Evolutionary conservation across 306 rosid genomes (phyloP).

Genomic region (Psophocarpus tetragonolobus): DNA sequence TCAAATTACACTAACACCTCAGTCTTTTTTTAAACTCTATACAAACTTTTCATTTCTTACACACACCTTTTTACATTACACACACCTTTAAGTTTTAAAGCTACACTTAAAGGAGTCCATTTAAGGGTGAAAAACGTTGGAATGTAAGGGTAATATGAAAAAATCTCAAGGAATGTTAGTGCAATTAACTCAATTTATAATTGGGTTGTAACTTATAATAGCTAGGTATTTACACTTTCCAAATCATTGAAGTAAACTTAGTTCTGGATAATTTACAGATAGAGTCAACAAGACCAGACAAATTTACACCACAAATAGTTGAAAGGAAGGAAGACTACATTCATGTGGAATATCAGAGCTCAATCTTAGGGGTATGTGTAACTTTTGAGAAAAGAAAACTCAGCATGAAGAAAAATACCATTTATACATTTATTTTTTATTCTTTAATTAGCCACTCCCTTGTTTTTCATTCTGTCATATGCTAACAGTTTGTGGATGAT

Average conservation of each 20-base stretch:
- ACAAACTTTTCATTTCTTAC: too few relatives aligned
- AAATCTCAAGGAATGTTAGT: too few relatives aligned
- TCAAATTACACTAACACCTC: too few relatives aligned
- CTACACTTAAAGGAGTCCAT: too few relatives aligned
- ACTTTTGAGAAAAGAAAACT: background rate
- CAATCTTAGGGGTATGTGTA: slow-evolving; percentile 73
- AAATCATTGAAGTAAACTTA: slow-evolving; percentile 20
- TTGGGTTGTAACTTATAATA: background rate
- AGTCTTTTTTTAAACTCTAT: too few relatives aligned
- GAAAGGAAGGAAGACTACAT: slow-evolving; percentile 79
- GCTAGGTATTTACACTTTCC: slow-evolving; percentile 5
- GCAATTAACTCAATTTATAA: background rate
- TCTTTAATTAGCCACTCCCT: background rate
- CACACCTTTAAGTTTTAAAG: too few relatives aligned
- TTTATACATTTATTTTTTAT: background rate
- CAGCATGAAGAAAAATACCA: background rate
- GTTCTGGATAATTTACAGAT: slow-evolving; percentile 50
- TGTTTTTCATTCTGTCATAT: background rate
- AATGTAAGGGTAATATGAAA: too few relatives aligned
- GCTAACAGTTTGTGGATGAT: slow-evolving; percentile 76
- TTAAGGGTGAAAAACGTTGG: too few relatives aligned
- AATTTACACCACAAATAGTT: slow-evolving; percentile 59
- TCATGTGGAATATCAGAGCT: slow-evolving; percentile 71
- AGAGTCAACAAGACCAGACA: slow-evolving; percentile 71
- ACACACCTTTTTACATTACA: too few relatives aligned